Evolutionary conservation across 805 yeast species (phyloP).

Genomic region (Candida multigemmis): DNA sequence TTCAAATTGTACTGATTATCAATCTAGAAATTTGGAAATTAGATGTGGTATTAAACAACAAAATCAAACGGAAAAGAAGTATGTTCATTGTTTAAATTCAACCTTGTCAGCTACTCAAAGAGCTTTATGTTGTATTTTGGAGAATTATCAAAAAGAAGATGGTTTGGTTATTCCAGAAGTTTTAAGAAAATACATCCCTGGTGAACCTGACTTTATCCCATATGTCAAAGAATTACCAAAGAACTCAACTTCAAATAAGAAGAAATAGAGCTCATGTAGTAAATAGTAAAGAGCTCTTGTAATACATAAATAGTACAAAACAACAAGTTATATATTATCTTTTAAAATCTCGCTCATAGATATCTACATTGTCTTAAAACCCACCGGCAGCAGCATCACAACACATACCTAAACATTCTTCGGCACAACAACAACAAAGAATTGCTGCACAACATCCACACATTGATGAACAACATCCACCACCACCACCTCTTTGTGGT

Average conservation of each 20-base stretch:
- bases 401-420: slow-evolving; percentile 8
- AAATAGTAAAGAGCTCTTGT: slow-evolving; percentile 6
- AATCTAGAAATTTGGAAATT: slow-evolving; percentile 95
- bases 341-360: no score
- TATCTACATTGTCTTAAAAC: no score
- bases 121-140: slow-evolving; percentile 93
- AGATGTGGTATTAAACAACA: slow-evolving; percentile 97
- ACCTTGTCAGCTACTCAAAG: slow-evolving; percentile 97
- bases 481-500: slow-evolving; percentile 14
- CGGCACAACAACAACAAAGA: slow-evolving; percentile 26
- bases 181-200: slow-evolving; percentile 92
- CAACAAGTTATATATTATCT: background rate
- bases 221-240: slow-evolving; percentile 86
- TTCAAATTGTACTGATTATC: slow-evolving; percentile 99
- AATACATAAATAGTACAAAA: background rate
- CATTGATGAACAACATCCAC: slow-evolving; percentile 23
- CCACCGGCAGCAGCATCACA: no score
- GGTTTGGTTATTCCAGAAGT: slow-evolving; percentile 93
- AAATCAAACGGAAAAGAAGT: slow-evolving; percentile 92
- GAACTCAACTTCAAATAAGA: slow-evolving; percentile 78
- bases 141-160: slow-evolving; percentile 96
- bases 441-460: slow-evolving; percentile 32
- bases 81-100: slow-evolving; percentile 96
- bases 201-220: slow-evolving; percentile 96
- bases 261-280: slow-evolving; percentile 13